Base-by-base conservation (phyloP, 768 basidiomycete genomes). In the Amanita polypyramis region DNA sequence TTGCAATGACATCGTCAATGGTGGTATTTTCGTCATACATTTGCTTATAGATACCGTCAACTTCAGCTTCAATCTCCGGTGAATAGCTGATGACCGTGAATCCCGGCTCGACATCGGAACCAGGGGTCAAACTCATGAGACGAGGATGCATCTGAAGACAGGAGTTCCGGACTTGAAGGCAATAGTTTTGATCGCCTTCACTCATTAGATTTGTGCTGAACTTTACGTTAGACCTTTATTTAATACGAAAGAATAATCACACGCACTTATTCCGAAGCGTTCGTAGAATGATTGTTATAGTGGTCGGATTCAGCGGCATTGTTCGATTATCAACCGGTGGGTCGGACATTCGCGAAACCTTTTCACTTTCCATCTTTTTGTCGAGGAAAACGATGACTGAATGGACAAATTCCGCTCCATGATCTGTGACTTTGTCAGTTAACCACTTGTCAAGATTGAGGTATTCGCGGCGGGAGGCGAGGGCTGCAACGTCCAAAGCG, bases 361-460 rank as follows among this genome's bases (percentile, higher is more conserved):
- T 90, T 64, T 96, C 96, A 54, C 80, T 85, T 47, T 87, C 83
- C 77, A 95, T 90, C 66, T 98, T 99, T 67, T 86, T 72, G 55
- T 92, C 86, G 51, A 97, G 68, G 67, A 97, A 98, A 15, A 81
- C 76, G 49, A 98, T 80, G 52, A 94, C 80, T 6, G 89, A 80
- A 49, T 84, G 82, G 29, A 96, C 74, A 60, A 98, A 96, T 53
- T 90, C 88, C 23, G 75, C 75, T 6, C 90, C 91, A 52, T 94
- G 87, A 41, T 74, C 69, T 17, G 79, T 70, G 15, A 94, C 86
- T 57, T 92, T 86, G 62, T 91, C 88, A 11, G 86, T 81, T 12
- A 98, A 72, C 94, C 95, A 99, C 65, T 95, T 94, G 66, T 96
- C 94, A 38, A 99, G 72, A 58, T 99, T 93, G 57, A 98, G 72